A percentile compares a stretch with the other conserved stretches of the same genome.
Conservation (phyloP, 108 stramenopile genomes). For the Fragilariopsis cylindrus region DNA sequence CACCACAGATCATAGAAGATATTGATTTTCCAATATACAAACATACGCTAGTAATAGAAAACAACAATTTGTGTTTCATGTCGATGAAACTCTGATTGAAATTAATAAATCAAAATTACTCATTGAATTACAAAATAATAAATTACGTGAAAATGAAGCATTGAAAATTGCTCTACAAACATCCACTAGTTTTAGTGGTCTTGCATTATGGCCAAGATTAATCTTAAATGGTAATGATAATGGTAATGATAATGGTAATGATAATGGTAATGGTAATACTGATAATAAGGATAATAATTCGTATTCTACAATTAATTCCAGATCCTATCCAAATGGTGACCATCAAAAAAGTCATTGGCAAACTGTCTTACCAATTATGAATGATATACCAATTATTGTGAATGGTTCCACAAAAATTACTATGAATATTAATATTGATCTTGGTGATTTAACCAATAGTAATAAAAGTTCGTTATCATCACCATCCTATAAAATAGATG, state of each 20-base stretch:
- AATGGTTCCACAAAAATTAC: conserved; percentile 43
- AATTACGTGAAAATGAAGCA: conserved; percentile 30
- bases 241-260: conserved; percentile 29
- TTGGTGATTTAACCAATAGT: not conserved
- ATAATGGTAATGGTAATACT: conserved; percentile 27
- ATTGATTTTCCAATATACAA: conserved; percentile 46
- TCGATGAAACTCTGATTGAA: conserved; percentile 40
- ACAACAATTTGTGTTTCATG: conserved; percentile 31
- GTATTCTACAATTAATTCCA: conserved; percentile 1
- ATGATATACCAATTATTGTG: conserved; percentile 34
- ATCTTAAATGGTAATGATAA: conserved; percentile 30
- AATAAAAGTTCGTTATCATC: not conserved
- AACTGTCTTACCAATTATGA: conserved; percentile 66
- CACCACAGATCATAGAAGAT: conserved; percentile 62
- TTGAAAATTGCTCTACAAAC: conserved; percentile 28
- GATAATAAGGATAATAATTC: too few species aligned
- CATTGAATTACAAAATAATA: conserved; percentile 37
- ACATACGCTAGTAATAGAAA: not conserved
- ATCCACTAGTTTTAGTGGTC: conserved; percentile 43
- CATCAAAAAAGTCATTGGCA: conserved; percentile 74
- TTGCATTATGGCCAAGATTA: conserved; percentile 71
- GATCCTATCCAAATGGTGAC: conserved; percentile 59
- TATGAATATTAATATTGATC: conserved; percentile 6
- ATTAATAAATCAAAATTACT: conserved; percentile 35
- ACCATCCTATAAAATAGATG: not conserved